Conservation (phyloP, 805 yeast species). For the Saturnispora silvae region DNA sequence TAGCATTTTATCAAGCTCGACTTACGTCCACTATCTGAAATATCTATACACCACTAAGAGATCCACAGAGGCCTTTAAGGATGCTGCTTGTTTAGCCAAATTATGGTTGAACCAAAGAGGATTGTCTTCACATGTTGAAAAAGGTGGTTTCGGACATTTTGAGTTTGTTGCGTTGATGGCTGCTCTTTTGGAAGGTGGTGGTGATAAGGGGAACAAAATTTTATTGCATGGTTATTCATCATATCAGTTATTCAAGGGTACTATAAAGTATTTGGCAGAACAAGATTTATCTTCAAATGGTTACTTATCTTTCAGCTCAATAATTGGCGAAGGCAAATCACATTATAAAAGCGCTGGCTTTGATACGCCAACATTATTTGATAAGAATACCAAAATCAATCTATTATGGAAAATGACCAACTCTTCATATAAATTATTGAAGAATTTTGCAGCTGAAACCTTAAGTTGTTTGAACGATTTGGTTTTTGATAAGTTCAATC, state of each 20-base stretch:
- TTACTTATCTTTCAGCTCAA: conserved; percentile 55
- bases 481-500: conserved; percentile 72
- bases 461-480: conserved; percentile 62
- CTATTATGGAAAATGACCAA: conserved; percentile 71
- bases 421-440: conserved; percentile 51
- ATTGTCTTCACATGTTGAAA: conserved; percentile 47
- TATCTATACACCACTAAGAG: conserved; percentile 67
- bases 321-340: conserved; percentile 35
- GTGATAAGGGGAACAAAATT: conserved; percentile 61
- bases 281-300: conserved; percentile 59
- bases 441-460: conserved; percentile 60
- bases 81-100: conserved; percentile 79
- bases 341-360: conserved; percentile 45
- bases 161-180: conserved; percentile 80
- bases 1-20: conserved; percentile 57
- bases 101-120: conserved; percentile 90
- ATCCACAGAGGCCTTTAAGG: conserved; percentile 69
- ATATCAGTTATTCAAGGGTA: conserved; percentile 87
- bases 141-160: conserved; percentile 83
- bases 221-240: conserved; percentile 82
- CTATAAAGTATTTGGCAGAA: conserved; percentile 69
- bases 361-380: conserved; percentile 65
- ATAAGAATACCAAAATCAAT: conserved; percentile 66
- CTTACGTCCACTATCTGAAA: conserved; percentile 61
- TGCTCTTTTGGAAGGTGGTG: conserved; percentile 76